Evolutionary conservation across 768 basidiomycete species (phyloP), one percentile per base, ranked within the genome.

Genomic region (Tylopilus sp.): DNA sequence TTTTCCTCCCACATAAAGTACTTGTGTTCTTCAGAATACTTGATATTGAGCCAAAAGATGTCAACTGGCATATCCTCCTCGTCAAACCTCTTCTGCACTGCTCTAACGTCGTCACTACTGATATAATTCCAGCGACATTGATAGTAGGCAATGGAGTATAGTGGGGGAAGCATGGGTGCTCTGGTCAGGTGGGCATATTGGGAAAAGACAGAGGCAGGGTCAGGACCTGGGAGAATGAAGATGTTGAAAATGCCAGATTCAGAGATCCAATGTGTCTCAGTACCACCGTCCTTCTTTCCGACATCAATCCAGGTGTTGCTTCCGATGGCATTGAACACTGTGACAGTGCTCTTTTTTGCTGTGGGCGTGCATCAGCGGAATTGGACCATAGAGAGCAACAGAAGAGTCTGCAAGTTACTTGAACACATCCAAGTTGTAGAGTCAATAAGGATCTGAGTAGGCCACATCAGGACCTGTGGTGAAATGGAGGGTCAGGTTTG

Each of bases 81-180:
- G 54, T 99, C 97, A 63, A 99, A 97, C 47, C 86, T 78, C 64
- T 75, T 79, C 70, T 95, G 88, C 10, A 98, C 92, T 4, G 80
- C 77, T 12, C 92, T 79, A 10, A 99, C 78, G 68, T 98, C 97
- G 12, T 88, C 84, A 25, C 90, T 86, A 71, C 86, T 90, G 58
- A 96, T 78, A 64, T 99, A 98, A 67, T 99, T 98, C 97, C 97
- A 98, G 31, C 97, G 78, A 68, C 96, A 98, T 68, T 98, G 97
- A 70, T 98, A 97, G 64, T 99, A 96, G 0, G 86, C 97, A 52
- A 98, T 77, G 25, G 92, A 84, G 84, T 91, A 98, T 19, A 89
- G 81, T 9, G 92, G 85, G 0, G 97, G 97, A n/a, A 99, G 77
- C 5, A 87, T 85, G 0, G 90, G 82, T 0, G 87, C 81, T 1